Evolutionary conservation across 1,284 basidiomycete genomes (phyloP).

Genomic region (Polyporus tsugae): DNA sequence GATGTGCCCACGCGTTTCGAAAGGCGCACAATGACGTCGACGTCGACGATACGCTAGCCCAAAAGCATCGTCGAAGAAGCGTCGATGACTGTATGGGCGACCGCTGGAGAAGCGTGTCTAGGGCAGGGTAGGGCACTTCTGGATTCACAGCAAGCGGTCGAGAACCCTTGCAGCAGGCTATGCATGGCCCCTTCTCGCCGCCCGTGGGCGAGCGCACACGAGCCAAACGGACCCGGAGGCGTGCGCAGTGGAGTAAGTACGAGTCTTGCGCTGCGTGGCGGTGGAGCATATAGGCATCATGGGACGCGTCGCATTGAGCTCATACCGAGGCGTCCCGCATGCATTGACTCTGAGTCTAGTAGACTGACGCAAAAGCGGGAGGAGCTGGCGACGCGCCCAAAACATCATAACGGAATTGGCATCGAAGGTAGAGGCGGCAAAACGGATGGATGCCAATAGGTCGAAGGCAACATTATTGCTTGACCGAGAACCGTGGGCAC

Average conservation of each 20-base stretch:
- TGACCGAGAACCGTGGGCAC: not conserved
- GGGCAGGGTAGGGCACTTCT: conserved; percentile 15
- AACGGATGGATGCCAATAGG: not conserved
- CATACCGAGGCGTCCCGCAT: conserved; percentile 9
- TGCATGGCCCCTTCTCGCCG: conserved; percentile 15
- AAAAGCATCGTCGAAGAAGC: not conserved
- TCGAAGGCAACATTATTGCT: not conserved
- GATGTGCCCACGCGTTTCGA: conserved; percentile 13
- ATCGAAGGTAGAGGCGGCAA: not conserved
- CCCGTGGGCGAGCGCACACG: conserved; percentile 13
- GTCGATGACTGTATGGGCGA: not conserved
- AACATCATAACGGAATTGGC: not conserved
- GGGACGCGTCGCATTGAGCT: conserved; percentile 20
- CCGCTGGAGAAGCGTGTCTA: conserved; percentile 13
- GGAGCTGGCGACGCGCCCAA: not conserved
- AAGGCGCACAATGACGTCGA: conserved; percentile 23
- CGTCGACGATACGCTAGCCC: conserved; percentile 13
- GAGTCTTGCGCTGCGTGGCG: conserved; percentile 13
- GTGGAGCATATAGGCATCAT: conserved; percentile 26
- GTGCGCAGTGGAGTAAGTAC: conserved; percentile 10
- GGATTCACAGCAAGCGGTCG: conserved; percentile 16
- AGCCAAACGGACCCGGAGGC: conserved; percentile 5
- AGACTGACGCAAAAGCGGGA: not conserved
- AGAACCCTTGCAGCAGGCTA: conserved; percentile 15
- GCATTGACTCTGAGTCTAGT: conserved; percentile 14